Evolutionary conservation across 345 rosid genomes (phyloP).

Genomic region (Eucalyptus tenuipes): DNA sequence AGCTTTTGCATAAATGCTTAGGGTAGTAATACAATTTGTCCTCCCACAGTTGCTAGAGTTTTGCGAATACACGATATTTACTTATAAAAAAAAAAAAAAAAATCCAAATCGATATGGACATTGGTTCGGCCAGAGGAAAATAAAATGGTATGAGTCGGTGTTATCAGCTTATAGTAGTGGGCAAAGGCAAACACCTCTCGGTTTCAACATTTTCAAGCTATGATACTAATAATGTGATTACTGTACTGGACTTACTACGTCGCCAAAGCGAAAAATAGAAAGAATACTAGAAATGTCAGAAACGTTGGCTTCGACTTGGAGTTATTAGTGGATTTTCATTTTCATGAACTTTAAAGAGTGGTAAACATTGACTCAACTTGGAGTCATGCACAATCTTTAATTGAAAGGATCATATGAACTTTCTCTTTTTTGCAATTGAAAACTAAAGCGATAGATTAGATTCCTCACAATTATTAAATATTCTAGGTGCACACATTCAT

Average conservation of each 20-base stretch:
- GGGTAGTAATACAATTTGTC: background rate
- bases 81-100: accelerated
- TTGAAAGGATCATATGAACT: too few species aligned
- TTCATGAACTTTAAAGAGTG: background rate
- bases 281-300: background rate
- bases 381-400: background rate
- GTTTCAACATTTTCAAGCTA: background rate
- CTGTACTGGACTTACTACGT: background rate
- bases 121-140: background rate
- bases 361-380: background rate
- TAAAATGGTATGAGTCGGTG: background rate
- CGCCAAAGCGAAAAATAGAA: background rate
- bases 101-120: background rate
- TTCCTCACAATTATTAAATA: too few species aligned
- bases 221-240: too few species aligned
- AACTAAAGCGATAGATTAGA: background rate
- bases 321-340: background rate
- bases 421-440: background rate
- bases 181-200: background rate
- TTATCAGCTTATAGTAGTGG: background rate
- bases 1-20: background rate
- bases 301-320: background rate
- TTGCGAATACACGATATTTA: background rate
- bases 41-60: background rate
- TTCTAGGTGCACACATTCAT: background rate